Percentiles rank a stretch among this genome's conserved stretches.
Conservation (phyloP, 768 basidiomycete genomes). For the Boletus tylopilopsis region DNA sequence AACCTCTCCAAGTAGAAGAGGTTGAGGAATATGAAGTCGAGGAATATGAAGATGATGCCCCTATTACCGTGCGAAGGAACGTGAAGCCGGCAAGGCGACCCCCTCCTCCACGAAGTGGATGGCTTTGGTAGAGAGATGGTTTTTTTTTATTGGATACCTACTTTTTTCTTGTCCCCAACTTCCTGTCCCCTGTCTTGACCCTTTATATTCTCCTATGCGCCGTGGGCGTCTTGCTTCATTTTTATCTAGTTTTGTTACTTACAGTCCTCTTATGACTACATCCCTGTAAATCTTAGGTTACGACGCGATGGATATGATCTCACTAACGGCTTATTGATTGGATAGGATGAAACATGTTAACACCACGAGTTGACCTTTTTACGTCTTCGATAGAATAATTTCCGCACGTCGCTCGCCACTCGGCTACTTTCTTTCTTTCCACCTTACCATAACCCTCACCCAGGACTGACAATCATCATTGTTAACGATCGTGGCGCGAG, state of each 20-base stretch:
- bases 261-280: conserved; percentile 1
- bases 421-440: not conserved
- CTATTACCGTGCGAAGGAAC: conserved; percentile 39
- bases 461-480: not conserved
- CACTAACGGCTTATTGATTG: conserved; percentile 16
- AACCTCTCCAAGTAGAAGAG: conserved; percentile 35
- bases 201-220: conserved; percentile 24
- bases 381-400: not conserved
- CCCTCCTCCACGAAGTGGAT: conserved; percentile 44
- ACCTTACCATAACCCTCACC: not conserved
- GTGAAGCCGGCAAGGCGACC: conserved; percentile 45
- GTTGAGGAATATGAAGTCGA: conserved; percentile 34
- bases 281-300: conserved; percentile 16
- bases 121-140: conserved; percentile 50
- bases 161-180: conserved; percentile 28
- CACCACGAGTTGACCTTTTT: conserved; percentile 5
- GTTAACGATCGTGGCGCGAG: not conserved
- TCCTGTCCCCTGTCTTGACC: conserved; percentile 8
- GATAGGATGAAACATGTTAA: not conserved
- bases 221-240: conserved; percentile 19
- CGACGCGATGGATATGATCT: conserved; percentile 28
- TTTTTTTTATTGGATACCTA: conserved; percentile 32
- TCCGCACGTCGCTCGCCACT: not conserved
- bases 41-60: conserved; percentile 41
- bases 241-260: conserved; percentile 7